Evolutionary conservation across 2,329 filamentous ascomycete species (phyloP), one percentile per base, ranked within the genome.

Genomic region (Thermochaetoides dissita): DNA sequence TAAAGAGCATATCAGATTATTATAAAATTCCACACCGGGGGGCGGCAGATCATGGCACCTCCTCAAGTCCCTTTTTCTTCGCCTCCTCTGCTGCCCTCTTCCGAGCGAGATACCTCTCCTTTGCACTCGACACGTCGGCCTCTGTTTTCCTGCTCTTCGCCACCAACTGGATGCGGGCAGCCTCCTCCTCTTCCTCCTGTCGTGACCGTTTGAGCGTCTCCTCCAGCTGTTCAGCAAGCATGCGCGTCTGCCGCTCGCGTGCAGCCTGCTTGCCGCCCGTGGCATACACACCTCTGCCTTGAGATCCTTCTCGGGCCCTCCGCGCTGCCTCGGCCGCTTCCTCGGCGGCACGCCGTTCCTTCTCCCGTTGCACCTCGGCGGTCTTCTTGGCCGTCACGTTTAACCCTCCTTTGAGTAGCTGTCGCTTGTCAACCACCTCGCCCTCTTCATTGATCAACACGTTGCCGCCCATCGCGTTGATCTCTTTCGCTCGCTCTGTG

Each of bases 341-440:
- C 8, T 55, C 56, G 30, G 51, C 47, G 7, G 56, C 44, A 37
- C 51, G 51, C 3, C 52, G 53, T 12, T 54, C 51, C 17, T 57
- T 43, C 30, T 62, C 56, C 39, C 56, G 53, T 38, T 57, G 50
- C 10, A 59, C 57, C 43, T 70, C 63, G 8, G 57, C 54, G 57
- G 76, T 77, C 51, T 79, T 78, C 57, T 75, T 80, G 0, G 71
- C 65, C 39, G 71, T 71, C 11, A 91, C 63, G 53, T 93, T 93
- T 40, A 93, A 68, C 28, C 84, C 84, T 6, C 83, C 81, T 37
- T 66, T 71, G 6, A 93, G 71, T 7, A 91, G 66, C 57, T 91
- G 79, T n/a, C 84, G 71, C 65, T 87, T 89, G 57, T 93, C 84
- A 28, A 85, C 80, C 2, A 91, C 79, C 56, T 88, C 76, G 0